Evolutionary conservation across 345 rosid species (phyloP).

Genomic region (Cochlearia excelsa): DNA sequence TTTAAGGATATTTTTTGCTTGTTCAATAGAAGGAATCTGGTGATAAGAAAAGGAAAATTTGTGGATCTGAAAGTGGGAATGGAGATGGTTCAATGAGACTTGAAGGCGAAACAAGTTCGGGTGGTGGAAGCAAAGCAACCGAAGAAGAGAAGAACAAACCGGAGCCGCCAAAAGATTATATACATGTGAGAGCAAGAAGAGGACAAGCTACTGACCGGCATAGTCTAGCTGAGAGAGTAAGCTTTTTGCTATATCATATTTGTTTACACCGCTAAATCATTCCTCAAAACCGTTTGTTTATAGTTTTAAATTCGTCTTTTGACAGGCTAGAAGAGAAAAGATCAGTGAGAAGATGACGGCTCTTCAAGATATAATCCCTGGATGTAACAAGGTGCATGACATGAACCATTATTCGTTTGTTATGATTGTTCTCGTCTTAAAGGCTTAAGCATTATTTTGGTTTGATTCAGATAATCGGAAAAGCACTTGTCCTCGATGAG

Average conservation of each 20-base stretch:
- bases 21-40: slow-evolving; percentile 50
- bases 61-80: slow-evolving; percentile 49
- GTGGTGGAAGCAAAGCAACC: slow-evolving; percentile 41
- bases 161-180: slow-evolving; percentile 85
- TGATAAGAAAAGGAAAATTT: slow-evolving; percentile 53
- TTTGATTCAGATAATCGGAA: slow-evolving; percentile 75
- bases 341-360: slow-evolving; percentile 91
- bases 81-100: slow-evolving; percentile 45
- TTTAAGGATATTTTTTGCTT: slow-evolving; percentile 14
- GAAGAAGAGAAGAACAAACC: slow-evolving; percentile 54
- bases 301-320: slow-evolving; percentile 2
- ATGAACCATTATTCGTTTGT: background rate
- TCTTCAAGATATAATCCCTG: slow-evolving; percentile 95
- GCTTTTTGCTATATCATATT: slow-evolving; percentile 12
- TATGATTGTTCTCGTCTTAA: too few relatives aligned
- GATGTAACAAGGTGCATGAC: slow-evolving; percentile 77
- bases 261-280: background rate
- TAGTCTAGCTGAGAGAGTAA: slow-evolving; percentile 96
- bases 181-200: slow-evolving; percentile 96
- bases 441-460: background rate
- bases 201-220: slow-evolving; percentile 99
- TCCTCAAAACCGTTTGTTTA: background rate
- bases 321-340: slow-evolving; percentile 97
- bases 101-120: slow-evolving; percentile 69
- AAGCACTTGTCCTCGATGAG: slow-evolving; percentile 97